Base-by-base conservation (phyloP, 2,329 filamentous ascomycete species). In the Hypoxylon sp. region DNA sequence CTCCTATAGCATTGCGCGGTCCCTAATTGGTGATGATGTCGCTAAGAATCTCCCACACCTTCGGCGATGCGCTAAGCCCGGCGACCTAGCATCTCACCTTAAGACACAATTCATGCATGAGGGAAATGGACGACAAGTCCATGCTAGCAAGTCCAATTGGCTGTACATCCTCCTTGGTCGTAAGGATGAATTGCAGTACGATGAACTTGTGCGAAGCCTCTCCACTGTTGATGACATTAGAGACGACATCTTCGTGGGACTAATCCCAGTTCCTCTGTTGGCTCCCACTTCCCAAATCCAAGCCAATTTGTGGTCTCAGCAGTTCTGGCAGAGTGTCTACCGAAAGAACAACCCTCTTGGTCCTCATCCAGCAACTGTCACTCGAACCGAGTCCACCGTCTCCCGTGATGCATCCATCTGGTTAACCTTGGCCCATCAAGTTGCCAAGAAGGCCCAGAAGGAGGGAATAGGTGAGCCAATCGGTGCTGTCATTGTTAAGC, bases 321-420 rank as follows among this genome's bases (percentile, higher is more conserved):
- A 90, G 73, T 95, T 93, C 79, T 97, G 93, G 93, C 93, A 93
- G 11, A 92, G 91, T 1, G 88, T 94, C 53, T 97, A 96, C 81
- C 91, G 93, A 71, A 94, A 94, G 82, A 94, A 92, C 72, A 96
- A 96, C 76, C 93, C 93, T 1, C 92, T 94, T 66, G 93, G 93
- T 3, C 93, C 93, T 17, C 93, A 97, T 77, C 93, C 93, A 68
- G 89, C 90, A 75, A 87, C 92, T 77, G 88, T 95, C 62, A 84
- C 87, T 46, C 89, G 91, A 66, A 89, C 91, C 29, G 90, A 91
- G 42, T 87, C 90, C 11, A 90, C 93, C 67, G 88, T 97, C 58
- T 85, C 86, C 63, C 81, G 85, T 50, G 87, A 92, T 70, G 88
- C 88, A 0, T 85, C 86, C 3, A 80, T 87, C 62, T 95, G 88